These are phyloP conservation scores for Sporothrix pseudoabietina DNA, from an alignment of 2,329 filamentous ascomycete genomes.

Conservation along the genomic window DNA sequence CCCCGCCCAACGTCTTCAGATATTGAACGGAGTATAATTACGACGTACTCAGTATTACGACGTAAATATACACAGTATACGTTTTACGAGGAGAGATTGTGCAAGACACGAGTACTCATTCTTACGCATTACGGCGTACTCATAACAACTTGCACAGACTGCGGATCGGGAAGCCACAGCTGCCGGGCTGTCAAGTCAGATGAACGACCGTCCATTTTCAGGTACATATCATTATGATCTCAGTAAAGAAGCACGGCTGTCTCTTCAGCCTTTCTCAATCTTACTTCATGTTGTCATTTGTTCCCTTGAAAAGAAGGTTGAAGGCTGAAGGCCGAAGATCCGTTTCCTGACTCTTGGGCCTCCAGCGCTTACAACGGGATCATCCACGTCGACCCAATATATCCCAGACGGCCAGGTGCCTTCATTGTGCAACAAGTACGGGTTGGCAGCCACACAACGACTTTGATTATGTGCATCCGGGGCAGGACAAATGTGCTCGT, in stretches of 20 bases:
- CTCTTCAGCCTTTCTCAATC: neutral
- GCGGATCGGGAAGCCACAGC: neutral
- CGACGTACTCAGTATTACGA: neutral
- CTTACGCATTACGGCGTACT: neutral
- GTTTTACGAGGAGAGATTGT: neutral
- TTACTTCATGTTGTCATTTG: neutral
- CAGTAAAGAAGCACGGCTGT: neutral
- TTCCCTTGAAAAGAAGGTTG: neutral
- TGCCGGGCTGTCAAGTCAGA: neutral
- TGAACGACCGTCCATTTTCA: neutral
- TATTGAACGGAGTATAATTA: neutral
- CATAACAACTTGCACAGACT: neutral
- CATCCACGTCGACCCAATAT: neutral
- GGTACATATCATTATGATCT: neutral
- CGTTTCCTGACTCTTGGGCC: neutral
- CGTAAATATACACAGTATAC: neutral
- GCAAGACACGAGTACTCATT: neutral
- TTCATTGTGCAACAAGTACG: neutral
- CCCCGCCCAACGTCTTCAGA: neutral
- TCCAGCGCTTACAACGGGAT: neutral
- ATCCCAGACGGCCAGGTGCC: neutral
- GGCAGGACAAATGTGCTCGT: constrained; percentile 10
- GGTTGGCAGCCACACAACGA: neutral
- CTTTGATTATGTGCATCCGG: neutral
- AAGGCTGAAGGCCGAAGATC: neutral